Evolutionary conservation across 2,329 filamentous ascomycete genomes (phyloP).

Genomic region (Claviceps fusiformis): DNA sequence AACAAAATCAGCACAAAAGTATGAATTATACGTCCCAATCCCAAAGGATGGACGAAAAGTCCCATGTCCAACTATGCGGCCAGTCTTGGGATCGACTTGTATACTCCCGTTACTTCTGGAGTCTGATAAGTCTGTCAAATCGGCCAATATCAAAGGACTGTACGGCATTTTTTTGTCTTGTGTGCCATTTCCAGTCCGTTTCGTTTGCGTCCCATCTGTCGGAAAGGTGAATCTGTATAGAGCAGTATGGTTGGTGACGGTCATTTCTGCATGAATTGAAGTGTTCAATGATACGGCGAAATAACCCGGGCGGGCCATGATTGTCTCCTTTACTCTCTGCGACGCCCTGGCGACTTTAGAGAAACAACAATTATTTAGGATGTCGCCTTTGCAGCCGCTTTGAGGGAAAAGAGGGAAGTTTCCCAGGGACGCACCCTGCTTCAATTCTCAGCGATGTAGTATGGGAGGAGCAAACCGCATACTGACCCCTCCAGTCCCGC

Average conservation of each 20-base stretch:
- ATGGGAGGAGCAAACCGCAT: neutral
- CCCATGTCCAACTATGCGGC: constrained; percentile 45
- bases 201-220: constrained; percentile 13
- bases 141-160: constrained; percentile 42
- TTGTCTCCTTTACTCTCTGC: constrained; percentile 33
- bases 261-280: constrained; percentile 48
- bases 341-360: constrained; percentile 32
- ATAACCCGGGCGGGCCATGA: constrained; percentile 46
- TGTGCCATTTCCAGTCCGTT: constrained; percentile 2
- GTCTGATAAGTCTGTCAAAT: constrained; percentile 41
- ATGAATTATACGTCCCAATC: constrained; percentile 39
- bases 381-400: constrained; percentile 30
- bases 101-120: constrained; percentile 13
- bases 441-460: neutral
- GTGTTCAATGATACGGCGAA: constrained; percentile 44
- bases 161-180: constrained; percentile 6
- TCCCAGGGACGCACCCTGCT: constrained; percentile 28
- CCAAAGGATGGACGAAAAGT: constrained; percentile 49
- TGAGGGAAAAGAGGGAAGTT: constrained; percentile 40
- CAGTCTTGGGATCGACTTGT: constrained; percentile 26
- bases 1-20: constrained; percentile 48
- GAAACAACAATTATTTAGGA: constrained; percentile 36
- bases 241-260: constrained; percentile 43
- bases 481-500: constrained; percentile 19
- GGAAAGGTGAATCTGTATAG: constrained; percentile 49